phyloP scores from a whole-genome alignment of 208 protist species.

The Wallacemonas sp. region DNA sequence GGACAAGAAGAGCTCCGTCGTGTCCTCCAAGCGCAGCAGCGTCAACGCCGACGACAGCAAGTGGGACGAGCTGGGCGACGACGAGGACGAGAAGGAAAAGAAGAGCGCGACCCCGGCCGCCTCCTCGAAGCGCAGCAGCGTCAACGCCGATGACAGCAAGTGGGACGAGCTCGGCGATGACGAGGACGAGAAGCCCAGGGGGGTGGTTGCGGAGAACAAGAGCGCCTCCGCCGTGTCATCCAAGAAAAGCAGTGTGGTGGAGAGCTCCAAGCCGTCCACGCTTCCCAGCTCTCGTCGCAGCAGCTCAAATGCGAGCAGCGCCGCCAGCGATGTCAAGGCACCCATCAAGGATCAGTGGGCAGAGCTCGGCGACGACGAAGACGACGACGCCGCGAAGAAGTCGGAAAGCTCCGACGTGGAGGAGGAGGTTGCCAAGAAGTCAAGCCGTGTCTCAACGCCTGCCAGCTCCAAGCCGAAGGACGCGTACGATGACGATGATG shows the following conservation, averaged over 20 bases:
- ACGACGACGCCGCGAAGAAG: slow-evolving; percentile 11
- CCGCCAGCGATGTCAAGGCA: slow-evolving; percentile 11
- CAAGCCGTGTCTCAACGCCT: not conserved
- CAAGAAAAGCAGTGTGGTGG: slow-evolving; percentile 1
- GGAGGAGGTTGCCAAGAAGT: slow-evolving; percentile 11
- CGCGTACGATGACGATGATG: slow-evolving; percentile 33
- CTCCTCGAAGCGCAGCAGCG: slow-evolving; percentile 16
- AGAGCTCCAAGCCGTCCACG: slow-evolving; percentile 11
- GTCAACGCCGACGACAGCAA: slow-evolving; percentile 3
- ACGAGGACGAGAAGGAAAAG: slow-evolving; percentile 8
- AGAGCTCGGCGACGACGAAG: slow-evolving; percentile 17
- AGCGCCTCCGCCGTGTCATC: not conserved
- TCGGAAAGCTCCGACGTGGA: slow-evolving; percentile 1
- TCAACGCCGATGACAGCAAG: slow-evolving; percentile 3
- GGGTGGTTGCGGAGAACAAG: slow-evolving; percentile 14
- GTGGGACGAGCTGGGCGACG: slow-evolving; percentile 18
- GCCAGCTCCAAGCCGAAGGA: slow-evolving; percentile 18
- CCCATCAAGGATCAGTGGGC: slow-evolving; percentile 18
- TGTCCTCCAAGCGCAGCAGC: slow-evolving; percentile 16
- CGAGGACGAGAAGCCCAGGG: slow-evolving; percentile 15
- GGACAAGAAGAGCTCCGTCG: slow-evolving; percentile 8
- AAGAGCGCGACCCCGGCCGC: slow-evolving; percentile 10
- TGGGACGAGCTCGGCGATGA: slow-evolving; percentile 19
- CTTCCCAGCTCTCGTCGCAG: slow-evolving; percentile 11
- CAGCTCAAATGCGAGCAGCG: not conserved